Evolutionary conservation across 352 stramenopile genomes (phyloP).

Genomic region (Globisporangium apiculatum): DNA sequence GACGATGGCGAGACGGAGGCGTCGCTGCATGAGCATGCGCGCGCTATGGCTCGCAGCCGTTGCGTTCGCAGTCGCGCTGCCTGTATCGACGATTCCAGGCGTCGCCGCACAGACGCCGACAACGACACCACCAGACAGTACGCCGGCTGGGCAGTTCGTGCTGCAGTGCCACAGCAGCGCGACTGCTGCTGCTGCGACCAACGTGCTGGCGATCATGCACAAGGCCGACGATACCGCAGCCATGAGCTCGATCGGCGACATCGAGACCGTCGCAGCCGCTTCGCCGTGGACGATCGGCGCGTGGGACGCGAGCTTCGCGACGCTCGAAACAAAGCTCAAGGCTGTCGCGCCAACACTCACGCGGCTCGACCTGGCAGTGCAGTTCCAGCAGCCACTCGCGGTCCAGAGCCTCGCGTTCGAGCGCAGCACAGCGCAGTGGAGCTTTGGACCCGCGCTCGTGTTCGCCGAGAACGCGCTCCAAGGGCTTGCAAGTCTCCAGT

Average conservation of each 20-base stretch:
- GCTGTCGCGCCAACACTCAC: conserved; percentile 20
- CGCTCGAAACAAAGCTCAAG: conserved; percentile 11
- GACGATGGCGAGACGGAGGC: neutral
- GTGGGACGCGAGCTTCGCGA: conserved; percentile 18
- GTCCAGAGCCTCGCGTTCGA: conserved; percentile 10
- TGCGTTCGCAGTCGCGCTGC: neutral
- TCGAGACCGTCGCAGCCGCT: conserved; percentile 16
- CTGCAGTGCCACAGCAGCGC: conserved; percentile 15
- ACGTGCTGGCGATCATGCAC: conserved; percentile 17
- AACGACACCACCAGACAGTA: neutral
- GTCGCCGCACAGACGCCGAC: neutral
- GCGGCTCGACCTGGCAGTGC: conserved; percentile 12
- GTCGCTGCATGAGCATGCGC: neutral
- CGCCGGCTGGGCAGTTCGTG: conserved; percentile 15
- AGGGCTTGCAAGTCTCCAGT: conserved; percentile 21
- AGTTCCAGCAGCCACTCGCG: neutral
- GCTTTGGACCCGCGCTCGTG: conserved; percentile 14
- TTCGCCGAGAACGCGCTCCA: conserved; percentile 12
- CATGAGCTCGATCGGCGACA: conserved; percentile 5
- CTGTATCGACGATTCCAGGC: neutral
- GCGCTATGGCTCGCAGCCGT: neutral
- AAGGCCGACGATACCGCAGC: conserved; percentile 10
- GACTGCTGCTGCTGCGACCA: conserved; percentile 5
- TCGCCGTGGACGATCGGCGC: conserved; percentile 24
- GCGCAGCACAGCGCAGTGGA: conserved; percentile 6